These are phyloP conservation scores for Leishmania major DNA, from an alignment of 208 protist species.

Conservation along the genomic window DNA sequence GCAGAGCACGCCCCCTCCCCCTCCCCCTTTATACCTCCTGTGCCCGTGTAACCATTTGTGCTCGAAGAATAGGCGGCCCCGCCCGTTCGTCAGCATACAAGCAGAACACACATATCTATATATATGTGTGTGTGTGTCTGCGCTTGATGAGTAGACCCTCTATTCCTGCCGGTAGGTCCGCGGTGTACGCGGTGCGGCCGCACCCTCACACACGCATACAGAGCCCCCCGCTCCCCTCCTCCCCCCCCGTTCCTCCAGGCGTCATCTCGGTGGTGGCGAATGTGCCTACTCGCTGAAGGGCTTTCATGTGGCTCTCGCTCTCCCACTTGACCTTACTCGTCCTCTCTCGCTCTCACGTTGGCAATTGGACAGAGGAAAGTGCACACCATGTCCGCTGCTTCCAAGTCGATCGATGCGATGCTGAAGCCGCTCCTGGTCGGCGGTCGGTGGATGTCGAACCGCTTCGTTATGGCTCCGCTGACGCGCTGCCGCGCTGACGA, in stretches of 20 bases:
- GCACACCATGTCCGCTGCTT: not conserved
- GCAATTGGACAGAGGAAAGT: not conserved
- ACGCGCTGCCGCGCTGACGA: constrained; percentile 60
- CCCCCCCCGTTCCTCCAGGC: not conserved
- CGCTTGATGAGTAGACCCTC: not conserved
- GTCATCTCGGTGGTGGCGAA: not conserved
- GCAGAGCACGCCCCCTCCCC: too few species aligned
- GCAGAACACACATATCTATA: not conserved
- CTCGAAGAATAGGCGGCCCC: not conserved
- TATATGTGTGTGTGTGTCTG: not conserved
- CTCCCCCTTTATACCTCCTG: not conserved
- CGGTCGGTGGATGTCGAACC: constrained; percentile 41
- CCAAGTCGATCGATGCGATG: constrained; percentile 15
- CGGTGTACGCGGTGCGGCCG: not conserved
- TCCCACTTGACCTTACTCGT: not conserved
- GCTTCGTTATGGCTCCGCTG: constrained; percentile 68
- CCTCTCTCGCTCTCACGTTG: not conserved
- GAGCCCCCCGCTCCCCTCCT: too few species aligned
- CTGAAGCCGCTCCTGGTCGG: constrained; percentile 54
- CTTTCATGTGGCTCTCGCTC: not conserved
- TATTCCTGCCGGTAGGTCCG: not conserved
- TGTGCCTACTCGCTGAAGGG: not conserved
- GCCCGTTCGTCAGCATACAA: not conserved
- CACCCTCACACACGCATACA: too few species aligned
- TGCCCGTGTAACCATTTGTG: too few species aligned